These are phyloP conservation scores for Moesziomyces parantarcticus DNA, from an alignment of 1,284 basidiomycete species.

Conservation along the genomic window DNA sequence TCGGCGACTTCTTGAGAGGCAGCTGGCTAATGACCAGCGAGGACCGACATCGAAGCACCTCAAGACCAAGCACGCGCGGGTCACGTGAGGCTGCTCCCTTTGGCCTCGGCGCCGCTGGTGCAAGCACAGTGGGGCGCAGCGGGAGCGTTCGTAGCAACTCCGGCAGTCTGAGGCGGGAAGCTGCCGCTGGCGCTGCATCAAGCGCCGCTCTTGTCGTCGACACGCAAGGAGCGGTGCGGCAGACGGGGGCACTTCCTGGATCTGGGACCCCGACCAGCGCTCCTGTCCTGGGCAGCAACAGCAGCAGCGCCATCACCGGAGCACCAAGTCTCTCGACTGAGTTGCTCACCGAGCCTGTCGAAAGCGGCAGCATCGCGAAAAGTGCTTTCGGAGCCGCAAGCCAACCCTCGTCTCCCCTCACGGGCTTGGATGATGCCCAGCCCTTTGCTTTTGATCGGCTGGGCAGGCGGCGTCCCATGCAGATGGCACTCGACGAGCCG, in stretches of 20 bases:
- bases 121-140: slow-evolving; percentile 10
- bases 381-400: slow-evolving; percentile 33
- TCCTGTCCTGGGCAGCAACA: slow-evolving; percentile 31
- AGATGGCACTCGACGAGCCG: slow-evolving; percentile 12
- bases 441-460: slow-evolving; percentile 29
- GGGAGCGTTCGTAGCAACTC: slow-evolving; percentile 30
- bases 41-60: slow-evolving; percentile 26
- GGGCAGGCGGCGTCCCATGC: slow-evolving; percentile 34
- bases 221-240: slow-evolving; percentile 26
- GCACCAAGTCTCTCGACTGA: slow-evolving; percentile 32
- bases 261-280: slow-evolving; percentile 44
- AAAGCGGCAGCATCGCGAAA: slow-evolving; percentile 19
- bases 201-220: slow-evolving; percentile 32
- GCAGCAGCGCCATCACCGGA: slow-evolving; percentile 14
- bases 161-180: slow-evolving; percentile 11
- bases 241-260: slow-evolving; percentile 24
- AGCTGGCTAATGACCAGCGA: slow-evolving; percentile 40
- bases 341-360: slow-evolving; percentile 17
- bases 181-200: neutral
- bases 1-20: slow-evolving; percentile 42
- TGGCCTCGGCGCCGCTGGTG: slow-evolving; percentile 2
- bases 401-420: slow-evolving; percentile 44
- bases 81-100: slow-evolving; percentile 30
- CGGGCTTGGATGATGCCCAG: slow-evolving; percentile 6
- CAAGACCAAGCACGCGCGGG: slow-evolving; percentile 37